Evolutionary conservation across 176 grass and related monocot species (phyloP).

Genomic region (Cenchrus americanus): DNA sequence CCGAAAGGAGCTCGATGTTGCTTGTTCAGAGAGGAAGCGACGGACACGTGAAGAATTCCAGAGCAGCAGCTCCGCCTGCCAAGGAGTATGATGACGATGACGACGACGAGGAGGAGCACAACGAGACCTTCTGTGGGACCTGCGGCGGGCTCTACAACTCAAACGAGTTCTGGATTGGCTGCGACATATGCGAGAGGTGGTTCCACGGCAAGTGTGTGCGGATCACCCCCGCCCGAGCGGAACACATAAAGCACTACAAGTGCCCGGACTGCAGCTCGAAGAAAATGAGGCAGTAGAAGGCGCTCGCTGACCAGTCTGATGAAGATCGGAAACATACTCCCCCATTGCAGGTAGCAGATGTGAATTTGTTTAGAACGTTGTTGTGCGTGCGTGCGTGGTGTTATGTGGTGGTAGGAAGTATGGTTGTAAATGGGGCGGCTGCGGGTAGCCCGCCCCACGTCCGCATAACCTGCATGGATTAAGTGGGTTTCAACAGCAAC

Average conservation of each 20-base stretch:
- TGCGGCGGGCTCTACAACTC: slow-evolving; percentile 58
- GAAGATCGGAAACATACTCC: slow-evolving; percentile 35
- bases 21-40: slow-evolving; percentile 34
- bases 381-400: slow-evolving; percentile 1
- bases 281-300: slow-evolving; percentile 58
- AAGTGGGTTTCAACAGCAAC: too few relatives aligned
- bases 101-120: slow-evolving; percentile 64
- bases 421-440: too few relatives aligned
- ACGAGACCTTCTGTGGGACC: slow-evolving; percentile 63
- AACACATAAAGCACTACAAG: slow-evolving; percentile 82
- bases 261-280: slow-evolving; percentile 78
- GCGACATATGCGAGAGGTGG: slow-evolving; percentile 81
- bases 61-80: not conserved
- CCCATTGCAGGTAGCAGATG: slow-evolving; percentile 35
- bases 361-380: slow-evolving; percentile 39
- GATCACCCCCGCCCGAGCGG: slow-evolving; percentile 73
- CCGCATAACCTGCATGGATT: too few relatives aligned
- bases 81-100: slow-evolving; percentile 45
- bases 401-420: slow-evolving; percentile 29
- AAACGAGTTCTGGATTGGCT: slow-evolving; percentile 76
- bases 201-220: slow-evolving; percentile 80
- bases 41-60: slow-evolving; percentile 43
- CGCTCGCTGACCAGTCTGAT: slow-evolving; percentile 45
- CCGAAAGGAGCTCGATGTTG: not conserved
- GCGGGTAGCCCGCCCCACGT: too few relatives aligned